Percentiles rank a stretch among this genome's conserved stretches.
Evolutionary conservation across 768 basidiomycete genomes (phyloP).

Genomic region (Leucosporidium yakuticum): DNA sequence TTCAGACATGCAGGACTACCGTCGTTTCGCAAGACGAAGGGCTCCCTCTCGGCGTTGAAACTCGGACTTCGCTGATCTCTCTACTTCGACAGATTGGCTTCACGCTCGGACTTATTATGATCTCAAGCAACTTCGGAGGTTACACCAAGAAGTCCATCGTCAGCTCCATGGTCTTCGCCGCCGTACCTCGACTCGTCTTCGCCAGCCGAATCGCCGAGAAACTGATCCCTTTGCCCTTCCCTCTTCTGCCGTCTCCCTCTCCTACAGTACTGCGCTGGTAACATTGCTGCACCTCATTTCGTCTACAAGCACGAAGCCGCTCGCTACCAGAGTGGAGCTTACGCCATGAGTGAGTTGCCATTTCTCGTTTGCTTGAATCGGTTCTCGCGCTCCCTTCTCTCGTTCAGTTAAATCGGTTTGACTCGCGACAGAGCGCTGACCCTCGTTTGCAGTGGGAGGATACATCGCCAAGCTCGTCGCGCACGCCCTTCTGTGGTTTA

Average conservation of each 20-base stretch:
- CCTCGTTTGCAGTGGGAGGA: not conserved
- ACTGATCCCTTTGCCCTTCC: no score
- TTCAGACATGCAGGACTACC: not conserved
- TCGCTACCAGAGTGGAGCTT: slow-evolving; percentile 33
- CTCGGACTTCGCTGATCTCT: slow-evolving; percentile 29
- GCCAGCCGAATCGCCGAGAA: no score
- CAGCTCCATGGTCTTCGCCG: slow-evolving; percentile 41
- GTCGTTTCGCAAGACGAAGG: no score
- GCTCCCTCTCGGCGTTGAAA: no score
- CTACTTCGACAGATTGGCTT: slow-evolving; percentile 39
- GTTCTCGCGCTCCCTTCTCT: no score
- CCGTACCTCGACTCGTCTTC: no score
- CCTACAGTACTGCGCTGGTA: not conserved
- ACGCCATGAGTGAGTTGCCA: slow-evolving; percentile 21
- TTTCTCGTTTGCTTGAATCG: no score
- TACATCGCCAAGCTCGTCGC: slow-evolving; percentile 18
- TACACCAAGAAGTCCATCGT: slow-evolving; percentile 33
- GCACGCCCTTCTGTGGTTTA: no score
- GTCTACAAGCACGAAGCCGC: slow-evolving; percentile 39
- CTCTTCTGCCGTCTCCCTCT: no score
- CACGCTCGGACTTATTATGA: slow-evolving; percentile 45
- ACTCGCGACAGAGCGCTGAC: no score
- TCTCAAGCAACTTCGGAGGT: slow-evolving; percentile 37
- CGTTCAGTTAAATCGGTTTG: no score
- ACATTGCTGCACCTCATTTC: slow-evolving; percentile 35